A percentile compares a stretch with the other conserved stretches of the same genome.
Evolutionary conservation across 2,329 filamentous ascomycete genomes (phyloP).

Genomic region (Monilinia polystroma): DNA sequence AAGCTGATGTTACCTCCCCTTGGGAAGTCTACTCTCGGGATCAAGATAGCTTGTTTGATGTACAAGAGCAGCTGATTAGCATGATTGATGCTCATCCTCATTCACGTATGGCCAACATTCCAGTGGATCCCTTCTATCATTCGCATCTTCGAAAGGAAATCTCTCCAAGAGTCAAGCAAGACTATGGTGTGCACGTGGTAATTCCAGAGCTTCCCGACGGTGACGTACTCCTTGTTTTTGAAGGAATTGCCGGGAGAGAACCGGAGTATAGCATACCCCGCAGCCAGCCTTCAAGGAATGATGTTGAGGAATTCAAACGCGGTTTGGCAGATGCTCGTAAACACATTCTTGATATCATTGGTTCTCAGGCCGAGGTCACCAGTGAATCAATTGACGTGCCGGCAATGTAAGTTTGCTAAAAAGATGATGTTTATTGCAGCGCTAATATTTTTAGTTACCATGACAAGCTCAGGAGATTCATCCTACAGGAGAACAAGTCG

Average conservation of each 20-base stretch:
- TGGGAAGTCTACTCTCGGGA: conserved; percentile 91
- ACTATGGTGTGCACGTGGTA: conserved; percentile 71
- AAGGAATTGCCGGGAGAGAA: conserved; percentile 56
- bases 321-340: conserved; percentile 55
- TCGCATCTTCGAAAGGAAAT: conserved; percentile 66
- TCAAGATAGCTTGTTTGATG: conserved; percentile 76
- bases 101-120: conserved; percentile 63
- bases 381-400: conserved; percentile 57
- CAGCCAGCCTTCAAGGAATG: conserved; percentile 49
- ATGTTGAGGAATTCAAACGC: conserved; percentile 54
- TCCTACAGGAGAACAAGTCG: conserved; percentile 62
- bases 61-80: conserved; percentile 71
- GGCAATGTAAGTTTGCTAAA: conserved; percentile 47
- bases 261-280: conserved; percentile 56
- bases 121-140: conserved; percentile 78
- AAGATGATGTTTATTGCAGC: neutral
- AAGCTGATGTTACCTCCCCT: conserved; percentile 67
- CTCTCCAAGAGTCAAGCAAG: conserved; percentile 60
- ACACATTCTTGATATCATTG: conserved; percentile 58
- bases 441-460: conserved; percentile 52
- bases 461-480: conserved; percentile 61
- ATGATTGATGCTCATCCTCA: conserved; percentile 74
- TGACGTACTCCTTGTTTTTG: conserved; percentile 70
- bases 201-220: conserved; percentile 62
- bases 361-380: conserved; percentile 56